phyloP scores from a whole-genome alignment of 192 early-diverging fungal genomes.

The Entomortierella chlamydospora region DNA sequence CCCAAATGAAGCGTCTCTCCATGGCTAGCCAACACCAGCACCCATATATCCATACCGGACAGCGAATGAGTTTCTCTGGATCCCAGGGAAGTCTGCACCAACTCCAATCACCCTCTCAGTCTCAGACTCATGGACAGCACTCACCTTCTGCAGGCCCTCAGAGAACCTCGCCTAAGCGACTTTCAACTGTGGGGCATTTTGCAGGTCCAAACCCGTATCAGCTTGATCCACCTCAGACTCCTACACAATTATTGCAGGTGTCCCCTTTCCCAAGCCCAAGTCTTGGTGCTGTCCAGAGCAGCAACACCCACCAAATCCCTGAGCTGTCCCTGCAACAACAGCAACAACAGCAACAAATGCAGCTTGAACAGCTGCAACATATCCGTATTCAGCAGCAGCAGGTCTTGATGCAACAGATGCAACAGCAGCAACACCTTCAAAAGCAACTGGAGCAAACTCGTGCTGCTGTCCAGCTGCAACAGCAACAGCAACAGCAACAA shows the following conservation, averaged over 20 bases:
- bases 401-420: constrained; percentile 7
- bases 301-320: not conserved
- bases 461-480: not conserved
- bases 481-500: constrained; percentile 15
- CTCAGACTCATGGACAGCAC: not conserved
- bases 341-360: constrained; percentile 24
- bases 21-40: constrained; percentile 25
- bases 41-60: constrained; percentile 3
- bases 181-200: constrained; percentile 18
- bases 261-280: constrained; percentile 32
- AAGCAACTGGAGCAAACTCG: constrained; percentile 25
- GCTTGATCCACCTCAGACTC: not conserved
- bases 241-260: not conserved
- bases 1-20: constrained; percentile 37
- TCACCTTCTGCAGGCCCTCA: constrained; percentile 3
- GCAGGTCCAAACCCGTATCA: constrained; percentile 6
- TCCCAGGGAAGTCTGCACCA: constrained; percentile 20
- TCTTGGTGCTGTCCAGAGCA: not conserved
- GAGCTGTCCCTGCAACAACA: constrained; percentile 18
- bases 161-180: constrained; percentile 20
- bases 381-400: constrained; percentile 42
- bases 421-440: constrained; percentile 33
- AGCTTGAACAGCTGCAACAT: not conserved
- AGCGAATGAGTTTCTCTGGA: constrained; percentile 4
- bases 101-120: not conserved